phyloP scores from a whole-genome alignment of 2,329 filamentous ascomycete genomes.

The Byssothecium circinans region DNA sequence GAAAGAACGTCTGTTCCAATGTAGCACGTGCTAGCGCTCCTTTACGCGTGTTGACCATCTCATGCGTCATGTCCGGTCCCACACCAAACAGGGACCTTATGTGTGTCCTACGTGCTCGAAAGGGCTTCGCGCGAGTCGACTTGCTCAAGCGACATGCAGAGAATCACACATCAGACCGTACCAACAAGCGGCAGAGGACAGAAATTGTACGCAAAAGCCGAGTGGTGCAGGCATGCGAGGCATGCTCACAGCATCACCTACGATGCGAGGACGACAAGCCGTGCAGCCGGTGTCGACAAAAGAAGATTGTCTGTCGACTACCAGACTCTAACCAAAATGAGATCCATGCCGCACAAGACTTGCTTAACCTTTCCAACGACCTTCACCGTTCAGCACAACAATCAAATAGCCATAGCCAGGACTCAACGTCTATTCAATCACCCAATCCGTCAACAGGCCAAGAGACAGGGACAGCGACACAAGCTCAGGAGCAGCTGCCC shows the following conservation, averaged over 20 bases:
- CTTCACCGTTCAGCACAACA: conserved; percentile 16
- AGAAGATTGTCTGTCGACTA: conserved; percentile 49
- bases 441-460: background rate
- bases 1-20: conserved; percentile 47
- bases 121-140: conserved; percentile 53
- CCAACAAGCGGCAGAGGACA: conserved; percentile 28
- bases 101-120: conserved; percentile 50
- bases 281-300: conserved; percentile 55
- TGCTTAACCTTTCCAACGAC: conserved; percentile 31
- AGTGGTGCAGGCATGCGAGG: conserved; percentile 53
- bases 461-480: no score
- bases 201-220: conserved; percentile 30
- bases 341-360: conserved; percentile 32
- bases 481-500: no score
- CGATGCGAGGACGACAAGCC: conserved; percentile 59
- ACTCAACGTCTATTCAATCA: background rate
- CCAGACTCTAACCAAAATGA: conserved; percentile 19
- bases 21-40: conserved; percentile 55
- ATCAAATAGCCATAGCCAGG: background rate
- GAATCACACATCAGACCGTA: conserved; percentile 45
- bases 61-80: conserved; percentile 56
- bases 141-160: conserved; percentile 55
- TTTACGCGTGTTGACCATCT: conserved; percentile 58
- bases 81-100: conserved; percentile 50
- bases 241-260: conserved; percentile 55